Conservation (phyloP, 2,329 filamentous ascomycete species). For the Tolypocladium tundrense region DNA sequence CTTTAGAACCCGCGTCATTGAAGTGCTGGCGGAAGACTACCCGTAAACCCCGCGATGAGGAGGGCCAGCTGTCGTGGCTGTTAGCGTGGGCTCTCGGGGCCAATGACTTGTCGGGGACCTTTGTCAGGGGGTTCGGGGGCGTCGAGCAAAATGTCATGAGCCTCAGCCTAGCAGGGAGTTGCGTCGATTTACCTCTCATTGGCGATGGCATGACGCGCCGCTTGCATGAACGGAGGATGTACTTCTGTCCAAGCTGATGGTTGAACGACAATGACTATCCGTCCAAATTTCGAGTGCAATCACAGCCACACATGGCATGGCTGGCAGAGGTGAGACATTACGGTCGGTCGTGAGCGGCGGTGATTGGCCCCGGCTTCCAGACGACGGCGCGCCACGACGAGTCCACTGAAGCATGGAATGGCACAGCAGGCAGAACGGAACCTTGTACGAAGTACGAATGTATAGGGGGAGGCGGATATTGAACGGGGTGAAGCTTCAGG, state of each 20-base stretch:
- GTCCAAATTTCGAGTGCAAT: background rate
- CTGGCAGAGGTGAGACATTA: background rate
- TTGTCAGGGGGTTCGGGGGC: too few species aligned
- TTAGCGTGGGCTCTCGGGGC: background rate
- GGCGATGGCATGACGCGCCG: background rate
- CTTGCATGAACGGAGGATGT: background rate
- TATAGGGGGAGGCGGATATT: too few species aligned
- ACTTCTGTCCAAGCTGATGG: background rate
- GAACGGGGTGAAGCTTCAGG: background rate
- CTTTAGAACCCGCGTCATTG: too few species aligned
- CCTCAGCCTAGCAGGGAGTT: too few species aligned
- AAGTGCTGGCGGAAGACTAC: too few species aligned
- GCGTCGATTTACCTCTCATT: background rate
- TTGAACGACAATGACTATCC: background rate
- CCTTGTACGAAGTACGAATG: too few species aligned
- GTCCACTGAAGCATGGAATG: background rate
- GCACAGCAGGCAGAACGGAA: too few species aligned
- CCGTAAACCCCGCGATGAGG: background rate
- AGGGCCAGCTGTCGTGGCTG: background rate
- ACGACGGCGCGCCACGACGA: background rate
- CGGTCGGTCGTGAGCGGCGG: background rate
- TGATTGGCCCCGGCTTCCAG: background rate
- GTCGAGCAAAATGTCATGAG: background rate
- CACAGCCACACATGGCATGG: background rate
- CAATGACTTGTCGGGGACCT: too few species aligned